phyloP scores from a whole-genome alignment of 257 asterid species.

The Penstemon barbatus region DNA sequence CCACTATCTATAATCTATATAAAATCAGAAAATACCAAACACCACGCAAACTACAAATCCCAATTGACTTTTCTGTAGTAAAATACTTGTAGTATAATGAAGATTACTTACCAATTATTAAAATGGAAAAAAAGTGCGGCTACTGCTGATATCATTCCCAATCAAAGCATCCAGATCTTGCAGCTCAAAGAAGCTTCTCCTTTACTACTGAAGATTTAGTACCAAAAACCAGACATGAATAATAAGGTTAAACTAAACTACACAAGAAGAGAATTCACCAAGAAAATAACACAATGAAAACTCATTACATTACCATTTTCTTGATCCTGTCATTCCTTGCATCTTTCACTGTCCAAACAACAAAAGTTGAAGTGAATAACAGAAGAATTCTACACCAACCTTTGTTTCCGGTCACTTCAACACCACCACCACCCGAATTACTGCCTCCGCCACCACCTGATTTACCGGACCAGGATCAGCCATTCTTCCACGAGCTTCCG shows the following conservation, averaged over 20 bases:
- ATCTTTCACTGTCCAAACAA: not conserved
- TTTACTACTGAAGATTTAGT: conserved; percentile 21
- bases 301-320: conserved; percentile 38
- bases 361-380: conserved; percentile 13
- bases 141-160: conserved; percentile 27
- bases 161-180: conserved; percentile 60
- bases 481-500: conserved; percentile 87
- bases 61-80: too few relatives aligned
- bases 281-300: conserved; percentile 47
- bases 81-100: too few relatives aligned
- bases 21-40: not conserved
- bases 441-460: conserved; percentile 41
- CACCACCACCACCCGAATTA: conserved; percentile 54
- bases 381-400: conserved; percentile 93
- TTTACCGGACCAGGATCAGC: conserved; percentile 68
- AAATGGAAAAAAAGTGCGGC: conserved; percentile 36
- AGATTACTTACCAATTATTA: too few relatives aligned
- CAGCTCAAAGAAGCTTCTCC: conserved; percentile 61
- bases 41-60: not conserved
- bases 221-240: conserved; percentile 43
- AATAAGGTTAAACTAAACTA: conserved; percentile 46
- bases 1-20: conserved; percentile 18
- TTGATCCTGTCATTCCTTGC: conserved; percentile 31
- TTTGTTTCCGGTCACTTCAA: conserved; percentile 52
- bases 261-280: conserved; percentile 26